Conservation (phyloP, 2,329 filamentous ascomycete species). For the Penicillium brevicompactum region DNA sequence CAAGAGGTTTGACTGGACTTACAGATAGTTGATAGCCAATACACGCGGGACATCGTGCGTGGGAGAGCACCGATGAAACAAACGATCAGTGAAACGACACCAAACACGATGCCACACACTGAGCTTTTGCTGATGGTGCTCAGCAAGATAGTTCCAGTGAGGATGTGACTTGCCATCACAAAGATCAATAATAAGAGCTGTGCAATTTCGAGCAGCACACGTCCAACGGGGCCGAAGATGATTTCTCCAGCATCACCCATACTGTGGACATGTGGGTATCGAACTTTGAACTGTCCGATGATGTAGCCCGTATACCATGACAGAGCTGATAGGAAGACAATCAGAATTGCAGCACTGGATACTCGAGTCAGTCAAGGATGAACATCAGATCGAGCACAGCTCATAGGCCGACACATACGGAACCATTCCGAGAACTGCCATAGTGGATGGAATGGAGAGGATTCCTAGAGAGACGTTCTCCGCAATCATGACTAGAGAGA, state of each 20-base stretch:
- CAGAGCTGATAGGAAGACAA: conserved; percentile 55
- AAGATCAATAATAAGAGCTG: conserved; percentile 66
- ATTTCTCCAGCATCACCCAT: conserved; percentile 67
- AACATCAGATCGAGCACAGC: not conserved
- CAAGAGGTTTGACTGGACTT: conserved; percentile 30
- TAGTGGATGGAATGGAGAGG: conserved; percentile 55
- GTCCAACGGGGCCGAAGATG: conserved; percentile 60
- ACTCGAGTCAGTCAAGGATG: conserved; percentile 1
- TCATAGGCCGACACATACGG: conserved; percentile 40
- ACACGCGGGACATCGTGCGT: conserved; percentile 61
- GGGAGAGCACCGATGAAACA: conserved; percentile 61
- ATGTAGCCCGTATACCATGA: conserved; percentile 61
- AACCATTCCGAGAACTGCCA: conserved; percentile 55
- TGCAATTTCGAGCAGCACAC: conserved; percentile 62
- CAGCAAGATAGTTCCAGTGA: conserved; percentile 68
- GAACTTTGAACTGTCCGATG: conserved; percentile 58
- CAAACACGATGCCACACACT: conserved; percentile 63
- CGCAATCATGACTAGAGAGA: conserved; percentile 53
- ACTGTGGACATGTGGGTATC: conserved; percentile 60
- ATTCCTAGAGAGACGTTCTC: conserved; percentile 61
- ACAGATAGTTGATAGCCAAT: conserved; percentile 61
- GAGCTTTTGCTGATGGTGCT: conserved; percentile 62
- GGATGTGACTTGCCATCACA: conserved; percentile 67
- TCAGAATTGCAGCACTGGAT: conserved; percentile 48
- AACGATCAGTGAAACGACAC: conserved; percentile 57